phyloP scores from a whole-genome alignment of 805 yeast species.

The Cyberlindnera galapagoensis region DNA sequence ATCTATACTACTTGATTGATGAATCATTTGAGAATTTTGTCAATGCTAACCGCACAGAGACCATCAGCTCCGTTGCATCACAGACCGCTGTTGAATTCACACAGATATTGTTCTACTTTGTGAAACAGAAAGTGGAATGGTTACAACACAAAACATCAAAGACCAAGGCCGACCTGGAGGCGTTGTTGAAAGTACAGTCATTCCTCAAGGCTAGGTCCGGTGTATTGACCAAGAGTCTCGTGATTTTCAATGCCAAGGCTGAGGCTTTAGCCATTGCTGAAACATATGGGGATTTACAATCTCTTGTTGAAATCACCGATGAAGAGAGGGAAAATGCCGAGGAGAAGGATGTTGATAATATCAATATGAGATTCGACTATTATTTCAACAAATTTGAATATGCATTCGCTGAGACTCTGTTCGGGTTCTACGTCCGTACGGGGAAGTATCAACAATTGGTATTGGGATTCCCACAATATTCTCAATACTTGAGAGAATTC shows the following conservation, averaged over 20 bases:
- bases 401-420: constrained; percentile 60
- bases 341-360: constrained; percentile 14
- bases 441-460: constrained; percentile 50
- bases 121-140: constrained; percentile 31
- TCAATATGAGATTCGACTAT: constrained; percentile 30
- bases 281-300: constrained; percentile 54
- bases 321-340: constrained; percentile 30
- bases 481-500: constrained; percentile 43
- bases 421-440: constrained; percentile 46
- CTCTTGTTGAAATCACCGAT: constrained; percentile 51
- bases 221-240: constrained; percentile 56
- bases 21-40: constrained; percentile 31
- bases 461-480: constrained; percentile 48
- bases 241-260: constrained; percentile 40
- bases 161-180: constrained; percentile 17
- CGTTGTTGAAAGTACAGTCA: constrained; percentile 13
- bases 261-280: constrained; percentile 62
- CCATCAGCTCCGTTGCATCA: constrained; percentile 11
- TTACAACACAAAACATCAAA: constrained; percentile 18
- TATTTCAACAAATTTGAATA: constrained; percentile 61
- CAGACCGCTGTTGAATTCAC: constrained; percentile 29
- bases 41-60: constrained; percentile 2
- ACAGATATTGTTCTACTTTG: constrained; percentile 35
- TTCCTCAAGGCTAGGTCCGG: constrained; percentile 27
- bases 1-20: constrained; percentile 34